Evolutionary conservation across 495 filamentous ascomycete species (phyloP), one percentile per base, ranked within the genome.

Genomic region (Neurospora pannonica): DNA sequence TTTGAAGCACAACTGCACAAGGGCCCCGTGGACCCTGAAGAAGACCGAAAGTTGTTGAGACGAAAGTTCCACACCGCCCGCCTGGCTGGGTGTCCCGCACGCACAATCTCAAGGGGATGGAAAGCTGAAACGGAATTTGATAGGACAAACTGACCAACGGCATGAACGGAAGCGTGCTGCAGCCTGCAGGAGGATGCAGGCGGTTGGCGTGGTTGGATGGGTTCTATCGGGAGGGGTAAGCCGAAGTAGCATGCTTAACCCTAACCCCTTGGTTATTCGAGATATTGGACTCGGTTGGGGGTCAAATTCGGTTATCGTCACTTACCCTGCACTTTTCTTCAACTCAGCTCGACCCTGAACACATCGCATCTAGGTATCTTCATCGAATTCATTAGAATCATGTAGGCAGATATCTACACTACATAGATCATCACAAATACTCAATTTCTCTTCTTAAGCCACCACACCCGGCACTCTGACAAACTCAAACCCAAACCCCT

Each of bases 401-500:
- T 34, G 6, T 17, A 62, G 10, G 21, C 0, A 54, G 0, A 48
- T 5, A 5, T 54, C 21, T 54, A 54, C 46, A 24, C n/a, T 54
- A 48, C 46, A 4, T 54, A 1, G 1, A 4, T 5, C 24, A 15
- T 34, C 24, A 17, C 0, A 31, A 6, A 19, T 4, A 3, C 13
- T 67, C 54, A 17, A 15, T 31, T 28, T 34, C 28, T 67, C 28
- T 34, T 34, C 7, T 15, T 67, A 67, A 31, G 17, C 71, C 11
- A 21, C 70, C 34, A 28, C 60, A 36, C 70, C 38, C 28, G 71
- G 70, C 72, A 77, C 48, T 40, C 36, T 72, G 36, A 71, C 77
- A 79, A 87, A 87, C 17, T 72, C 76, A 31, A 81, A 74, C 8
- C 84, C 76, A 28, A 81, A 73, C 10, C 84, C 88, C n/a, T 85